Conservation (phyloP, 306 rosid genomes). For the Sindora glabra region DNA sequence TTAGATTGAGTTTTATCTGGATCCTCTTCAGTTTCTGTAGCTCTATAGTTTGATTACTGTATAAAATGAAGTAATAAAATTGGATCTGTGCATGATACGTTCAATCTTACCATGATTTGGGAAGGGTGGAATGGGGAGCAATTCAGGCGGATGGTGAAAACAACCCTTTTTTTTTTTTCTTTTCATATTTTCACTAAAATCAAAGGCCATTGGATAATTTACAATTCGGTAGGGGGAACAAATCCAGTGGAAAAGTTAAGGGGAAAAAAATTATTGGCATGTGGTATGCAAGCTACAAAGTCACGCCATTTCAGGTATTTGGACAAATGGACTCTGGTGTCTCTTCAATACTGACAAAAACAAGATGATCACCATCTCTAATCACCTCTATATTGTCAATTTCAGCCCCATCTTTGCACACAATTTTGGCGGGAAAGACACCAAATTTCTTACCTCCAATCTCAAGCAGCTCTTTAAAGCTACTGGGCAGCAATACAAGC, state of each 20-base stretch:
- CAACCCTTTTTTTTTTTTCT: too few relatives aligned
- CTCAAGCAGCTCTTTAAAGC: conserved; percentile 55
- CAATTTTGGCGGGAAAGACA: conserved; percentile 27
- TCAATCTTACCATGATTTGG: too few relatives aligned
- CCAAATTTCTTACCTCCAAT: conserved; percentile 67
- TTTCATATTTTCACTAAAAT: background rate
- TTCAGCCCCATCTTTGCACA: conserved; percentile 61
- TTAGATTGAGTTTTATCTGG: background rate
- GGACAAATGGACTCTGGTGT: background rate
- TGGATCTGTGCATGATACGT: too few relatives aligned
- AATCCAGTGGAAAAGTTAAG: too few relatives aligned
- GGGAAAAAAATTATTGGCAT: too few relatives aligned
- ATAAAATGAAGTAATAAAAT: conserved; percentile 4
- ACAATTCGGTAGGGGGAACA: background rate
- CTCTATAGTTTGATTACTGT: background rate
- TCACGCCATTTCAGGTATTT: background rate
- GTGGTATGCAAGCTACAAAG: background rate
- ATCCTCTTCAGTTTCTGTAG: conserved; percentile 16
- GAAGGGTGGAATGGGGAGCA: too few relatives aligned
- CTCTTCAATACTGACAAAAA: conserved; percentile 29
- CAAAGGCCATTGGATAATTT: background rate
- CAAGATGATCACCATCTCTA: conserved; percentile 80
- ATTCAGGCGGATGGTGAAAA: too few relatives aligned
- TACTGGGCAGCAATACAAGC: conserved; percentile 65
- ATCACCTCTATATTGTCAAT: conserved; percentile 70